phyloP scores from a whole-genome alignment of 768 basidiomycete species.

The Sporobolomyces pararoseus region DNA sequence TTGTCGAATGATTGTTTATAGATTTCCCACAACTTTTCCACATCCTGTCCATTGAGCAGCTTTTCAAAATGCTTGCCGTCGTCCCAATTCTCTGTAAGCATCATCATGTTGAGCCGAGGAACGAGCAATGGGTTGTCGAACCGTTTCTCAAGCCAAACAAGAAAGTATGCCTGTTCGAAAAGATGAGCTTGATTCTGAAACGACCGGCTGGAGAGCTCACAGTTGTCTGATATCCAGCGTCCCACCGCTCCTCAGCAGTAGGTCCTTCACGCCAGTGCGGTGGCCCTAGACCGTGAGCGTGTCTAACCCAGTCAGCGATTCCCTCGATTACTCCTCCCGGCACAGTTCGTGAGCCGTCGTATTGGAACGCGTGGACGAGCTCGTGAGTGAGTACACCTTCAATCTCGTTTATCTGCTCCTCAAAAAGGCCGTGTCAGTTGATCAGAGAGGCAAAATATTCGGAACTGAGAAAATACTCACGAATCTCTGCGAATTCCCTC shows the following conservation, averaged over 20 bases:
- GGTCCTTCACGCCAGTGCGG: conserved; percentile 63
- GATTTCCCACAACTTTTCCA: conserved; percentile 60
- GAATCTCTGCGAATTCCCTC: conserved; percentile 52
- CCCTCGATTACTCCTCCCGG: conserved; percentile 74
- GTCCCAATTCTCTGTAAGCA: conserved; percentile 56
- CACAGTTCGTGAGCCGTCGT: conserved; percentile 60
- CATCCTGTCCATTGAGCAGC: conserved; percentile 55
- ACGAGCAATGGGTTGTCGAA: conserved; percentile 56
- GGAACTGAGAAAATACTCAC: neutral
- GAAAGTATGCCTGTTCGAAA: conserved; percentile 58
- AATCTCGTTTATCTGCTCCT: conserved; percentile 57
- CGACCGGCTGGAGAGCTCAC: neutral
- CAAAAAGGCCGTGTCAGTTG: neutral
- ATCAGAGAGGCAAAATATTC: neutral
- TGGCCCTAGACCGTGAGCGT: conserved; percentile 54
- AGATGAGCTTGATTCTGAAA: neutral
- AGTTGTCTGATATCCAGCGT: conserved; percentile 71
- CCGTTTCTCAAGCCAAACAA: conserved; percentile 59
- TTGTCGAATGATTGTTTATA: conserved; percentile 50
- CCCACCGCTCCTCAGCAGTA: conserved; percentile 57
- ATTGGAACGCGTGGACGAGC: conserved; percentile 74
- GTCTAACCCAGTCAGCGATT: conserved; percentile 71
- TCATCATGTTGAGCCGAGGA: conserved; percentile 58
- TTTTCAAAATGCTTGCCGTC: conserved; percentile 57
- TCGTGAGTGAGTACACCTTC: conserved; percentile 69